phyloP scores from a whole-genome alignment of 1,139 yeast genomes.

The Yamadazyma conglobata region DNA sequence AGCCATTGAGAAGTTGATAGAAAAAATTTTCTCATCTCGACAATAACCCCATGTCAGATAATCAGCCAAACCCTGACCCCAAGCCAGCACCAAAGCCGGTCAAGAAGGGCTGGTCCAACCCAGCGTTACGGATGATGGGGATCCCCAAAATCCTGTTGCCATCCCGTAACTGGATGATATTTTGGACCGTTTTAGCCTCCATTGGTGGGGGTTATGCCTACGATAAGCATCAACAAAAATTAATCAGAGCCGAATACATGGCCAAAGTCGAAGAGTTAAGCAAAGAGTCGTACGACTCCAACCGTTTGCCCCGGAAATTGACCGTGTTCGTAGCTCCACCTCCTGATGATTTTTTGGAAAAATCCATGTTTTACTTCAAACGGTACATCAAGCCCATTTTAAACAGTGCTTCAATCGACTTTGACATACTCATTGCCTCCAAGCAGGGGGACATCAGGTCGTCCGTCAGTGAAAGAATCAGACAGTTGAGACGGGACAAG shows the following conservation, averaged over 20 bases:
- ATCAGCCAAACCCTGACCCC: slow-evolving; percentile 2
- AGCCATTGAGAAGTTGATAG: slow-evolving; percentile 1
- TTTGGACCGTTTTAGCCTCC: slow-evolving; percentile 68
- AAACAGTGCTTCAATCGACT: slow-evolving; percentile 84
- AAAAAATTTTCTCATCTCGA: slow-evolving; percentile 2
- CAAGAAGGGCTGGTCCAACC: slow-evolving; percentile 66
- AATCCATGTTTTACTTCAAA: slow-evolving; percentile 69
- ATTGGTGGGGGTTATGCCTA: slow-evolving; percentile 72
- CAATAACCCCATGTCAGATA: slow-evolving; percentile 3
- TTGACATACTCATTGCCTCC: slow-evolving; percentile 66
- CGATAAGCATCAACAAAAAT: slow-evolving; percentile 72
- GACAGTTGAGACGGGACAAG: slow-evolving; percentile 56
- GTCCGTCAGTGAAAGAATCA: slow-evolving; percentile 76
- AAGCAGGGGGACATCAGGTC: slow-evolving; percentile 88
- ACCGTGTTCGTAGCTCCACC: slow-evolving; percentile 92
- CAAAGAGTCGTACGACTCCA: slow-evolving; percentile 28
- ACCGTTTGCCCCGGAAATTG: slow-evolving; percentile 65
- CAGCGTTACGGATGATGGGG: slow-evolving; percentile 88
- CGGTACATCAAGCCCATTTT: slow-evolving; percentile 83
- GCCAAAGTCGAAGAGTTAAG: slow-evolving; percentile 53
- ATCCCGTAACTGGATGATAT: slow-evolving; percentile 88
- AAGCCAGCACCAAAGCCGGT: slow-evolving; percentile 9
- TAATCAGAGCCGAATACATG: slow-evolving; percentile 66
- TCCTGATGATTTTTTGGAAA: slow-evolving; percentile 86
- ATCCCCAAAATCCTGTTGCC: slow-evolving; percentile 75